phyloP scores from a whole-genome alignment of 169 alveolate species.

The Plasmodium gallinaceum region DNA sequence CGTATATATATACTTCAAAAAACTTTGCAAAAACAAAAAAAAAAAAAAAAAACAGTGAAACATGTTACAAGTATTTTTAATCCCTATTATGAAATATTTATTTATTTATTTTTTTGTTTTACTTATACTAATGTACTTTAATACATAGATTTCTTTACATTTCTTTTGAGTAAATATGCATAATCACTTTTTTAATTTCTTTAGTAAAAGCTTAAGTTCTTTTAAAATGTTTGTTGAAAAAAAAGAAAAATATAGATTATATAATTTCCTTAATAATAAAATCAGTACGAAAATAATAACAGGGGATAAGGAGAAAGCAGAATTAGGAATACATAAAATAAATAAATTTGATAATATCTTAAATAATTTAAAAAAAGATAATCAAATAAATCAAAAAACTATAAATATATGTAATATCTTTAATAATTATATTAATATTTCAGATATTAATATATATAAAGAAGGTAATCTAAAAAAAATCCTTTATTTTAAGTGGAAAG shows the following conservation, averaged over 20 bases:
- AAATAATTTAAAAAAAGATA: background rate
- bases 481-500: constrained; percentile 82
- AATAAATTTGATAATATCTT: background rate
- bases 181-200: constrained; percentile 21
- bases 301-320: constrained; percentile 17
- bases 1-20: too few species aligned
- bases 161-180: constrained; percentile 19
- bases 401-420: constrained; percentile 15
- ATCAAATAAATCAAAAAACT: constrained; percentile 2
- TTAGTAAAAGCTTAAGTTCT: constrained; percentile 18
- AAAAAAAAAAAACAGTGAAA: too few species aligned
- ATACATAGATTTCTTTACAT: too few species aligned
- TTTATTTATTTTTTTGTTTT: too few species aligned
- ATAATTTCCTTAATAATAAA: constrained; percentile 13
- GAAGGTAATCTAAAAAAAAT: constrained; percentile 23
- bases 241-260: constrained; percentile 27
- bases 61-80: too few species aligned
- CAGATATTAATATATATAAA: constrained; percentile 22
- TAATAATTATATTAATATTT: constrained; percentile 26
- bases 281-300: constrained; percentile 33
- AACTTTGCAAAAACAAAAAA: too few species aligned
- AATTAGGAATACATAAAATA: constrained; percentile 16
- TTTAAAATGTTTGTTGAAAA: constrained; percentile 27
- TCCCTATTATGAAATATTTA: too few species aligned
- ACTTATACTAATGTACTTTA: too few species aligned